Percentiles rank a stretch among this genome's conserved stretches.
Conservation (phyloP, 352 stramenopile species). For the Globisporangium spinosum region DNA sequence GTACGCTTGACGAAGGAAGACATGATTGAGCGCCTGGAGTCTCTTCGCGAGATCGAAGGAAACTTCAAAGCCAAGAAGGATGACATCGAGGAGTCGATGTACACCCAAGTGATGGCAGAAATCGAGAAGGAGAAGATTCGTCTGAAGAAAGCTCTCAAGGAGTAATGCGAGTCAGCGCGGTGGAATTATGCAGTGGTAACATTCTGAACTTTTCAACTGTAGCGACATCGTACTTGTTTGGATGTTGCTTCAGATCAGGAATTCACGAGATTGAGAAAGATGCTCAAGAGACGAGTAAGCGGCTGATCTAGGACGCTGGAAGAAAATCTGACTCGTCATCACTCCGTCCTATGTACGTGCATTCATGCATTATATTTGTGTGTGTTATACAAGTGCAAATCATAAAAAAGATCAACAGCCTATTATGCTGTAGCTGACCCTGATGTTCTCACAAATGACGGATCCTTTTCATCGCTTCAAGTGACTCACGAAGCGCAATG, state of each 20-base stretch:
- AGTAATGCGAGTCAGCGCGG: constrained; percentile 7
- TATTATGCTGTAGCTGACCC: not conserved
- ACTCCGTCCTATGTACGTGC: no score
- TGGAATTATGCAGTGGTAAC: no score
- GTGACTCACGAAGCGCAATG: constrained; percentile 48
- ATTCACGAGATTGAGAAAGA: no score
- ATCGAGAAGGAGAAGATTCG: constrained; percentile 66
- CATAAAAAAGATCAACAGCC: not conserved
- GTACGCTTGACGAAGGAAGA: constrained; percentile 48
- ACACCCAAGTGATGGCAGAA: constrained; percentile 58
- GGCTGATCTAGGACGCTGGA: no score
- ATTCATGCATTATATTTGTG: no score
- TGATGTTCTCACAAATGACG: not conserved
- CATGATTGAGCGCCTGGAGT: constrained; percentile 59
- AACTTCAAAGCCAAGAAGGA: constrained; percentile 56
- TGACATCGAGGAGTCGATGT: constrained; percentile 59
- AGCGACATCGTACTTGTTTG: not conserved
- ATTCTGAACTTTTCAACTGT: not conserved
- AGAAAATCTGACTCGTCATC: no score
- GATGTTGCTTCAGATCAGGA: not conserved
- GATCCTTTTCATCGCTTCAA: constrained; percentile 31
- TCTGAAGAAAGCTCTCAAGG: constrained; percentile 58
- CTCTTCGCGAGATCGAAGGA: constrained; percentile 55
- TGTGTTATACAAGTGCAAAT: no score
- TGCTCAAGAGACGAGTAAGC: no score